Evolutionary conservation across 805 yeast species (phyloP).

Genomic region (Metschnikowia lochheadii): DNA sequence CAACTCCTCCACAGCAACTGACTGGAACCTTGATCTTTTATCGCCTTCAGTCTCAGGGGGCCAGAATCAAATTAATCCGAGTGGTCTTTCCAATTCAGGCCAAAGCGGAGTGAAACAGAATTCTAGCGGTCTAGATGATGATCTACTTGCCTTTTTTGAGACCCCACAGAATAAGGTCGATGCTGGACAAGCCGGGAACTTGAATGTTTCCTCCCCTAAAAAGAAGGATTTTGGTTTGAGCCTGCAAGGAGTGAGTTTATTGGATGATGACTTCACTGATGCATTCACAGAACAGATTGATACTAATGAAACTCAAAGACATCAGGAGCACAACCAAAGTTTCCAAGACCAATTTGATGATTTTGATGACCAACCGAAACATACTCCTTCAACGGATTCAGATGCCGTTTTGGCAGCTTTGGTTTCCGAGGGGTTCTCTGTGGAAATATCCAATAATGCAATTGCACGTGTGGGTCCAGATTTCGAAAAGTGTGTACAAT

Average conservation of each 20-base stretch:
- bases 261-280: slow-evolving; percentile 44
- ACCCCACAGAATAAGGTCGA: not conserved
- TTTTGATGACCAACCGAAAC: too few species aligned
- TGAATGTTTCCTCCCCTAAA: not conserved
- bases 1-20: slow-evolving; percentile 2
- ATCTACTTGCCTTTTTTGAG: slow-evolving; percentile 1
- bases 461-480: slow-evolving; percentile 55
- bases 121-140: not conserved
- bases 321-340: not conserved
- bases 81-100: not conserved
- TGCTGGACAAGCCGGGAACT: not conserved
- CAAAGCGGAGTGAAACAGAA: not conserved
- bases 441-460: slow-evolving; percentile 58
- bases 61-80: not conserved
- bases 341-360: not conserved
- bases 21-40: slow-evolving; percentile 10
- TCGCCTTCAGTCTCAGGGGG: slow-evolving; percentile 5
- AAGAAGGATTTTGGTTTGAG: not conserved
- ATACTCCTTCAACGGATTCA: slow-evolving; percentile 12
- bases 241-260: slow-evolving; percentile 12
- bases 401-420: slow-evolving; percentile 63
- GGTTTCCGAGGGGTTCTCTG: slow-evolving; percentile 75
- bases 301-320: not conserved
- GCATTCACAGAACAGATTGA: slow-evolving; percentile 18
- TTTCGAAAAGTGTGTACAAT: slow-evolving; percentile 62